Evolutionary conservation across 2,329 filamentous ascomycete species (phyloP).

Genomic region (Tricladium varicosporioides): DNA sequence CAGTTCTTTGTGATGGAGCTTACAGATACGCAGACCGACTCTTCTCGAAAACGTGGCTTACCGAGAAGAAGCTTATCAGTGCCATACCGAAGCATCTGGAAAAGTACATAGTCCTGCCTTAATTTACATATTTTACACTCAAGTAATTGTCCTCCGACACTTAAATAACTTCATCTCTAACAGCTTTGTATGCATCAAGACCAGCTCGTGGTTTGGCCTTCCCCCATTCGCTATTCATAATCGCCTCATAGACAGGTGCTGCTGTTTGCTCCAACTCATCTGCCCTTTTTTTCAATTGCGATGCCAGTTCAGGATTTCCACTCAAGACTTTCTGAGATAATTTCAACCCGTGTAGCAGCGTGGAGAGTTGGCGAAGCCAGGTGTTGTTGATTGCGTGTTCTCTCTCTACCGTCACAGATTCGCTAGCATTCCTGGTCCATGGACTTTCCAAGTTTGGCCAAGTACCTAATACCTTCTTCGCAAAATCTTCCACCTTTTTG

Average conservation of each 20-base stretch:
- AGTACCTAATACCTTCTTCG: constrained; percentile 26
- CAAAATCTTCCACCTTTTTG: constrained; percentile 40
- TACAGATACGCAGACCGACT: constrained; percentile 93
- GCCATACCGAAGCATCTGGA: constrained; percentile 82
- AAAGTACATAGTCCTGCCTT: constrained; percentile 93
- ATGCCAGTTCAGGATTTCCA: constrained; percentile 12
- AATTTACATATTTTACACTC: constrained; percentile 24
- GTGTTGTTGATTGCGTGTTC: not conserved
- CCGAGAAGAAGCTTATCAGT: constrained; percentile 76
- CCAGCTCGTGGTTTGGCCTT: too few relatives aligned
- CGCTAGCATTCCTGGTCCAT: too few relatives aligned
- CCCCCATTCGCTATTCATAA: not conserved
- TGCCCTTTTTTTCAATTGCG: constrained; percentile 14
- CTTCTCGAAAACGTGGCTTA: constrained; percentile 89
- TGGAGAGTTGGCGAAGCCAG: constrained; percentile 21
- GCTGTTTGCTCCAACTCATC: constrained; percentile 10
- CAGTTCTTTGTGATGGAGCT: constrained; percentile 92
- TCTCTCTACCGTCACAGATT: too few relatives aligned
- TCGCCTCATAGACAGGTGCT: not conserved
- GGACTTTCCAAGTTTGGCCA: not conserved
- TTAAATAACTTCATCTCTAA: too few relatives aligned
- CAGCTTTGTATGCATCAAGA: too few relatives aligned
- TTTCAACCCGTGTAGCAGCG: constrained; percentile 42
- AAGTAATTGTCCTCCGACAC: not conserved
- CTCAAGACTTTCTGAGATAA: constrained; percentile 36